Evolutionary conservation across 2,329 filamentous ascomycete species (phyloP).

Genomic region (Myriosclerotinia curreyana): DNA sequence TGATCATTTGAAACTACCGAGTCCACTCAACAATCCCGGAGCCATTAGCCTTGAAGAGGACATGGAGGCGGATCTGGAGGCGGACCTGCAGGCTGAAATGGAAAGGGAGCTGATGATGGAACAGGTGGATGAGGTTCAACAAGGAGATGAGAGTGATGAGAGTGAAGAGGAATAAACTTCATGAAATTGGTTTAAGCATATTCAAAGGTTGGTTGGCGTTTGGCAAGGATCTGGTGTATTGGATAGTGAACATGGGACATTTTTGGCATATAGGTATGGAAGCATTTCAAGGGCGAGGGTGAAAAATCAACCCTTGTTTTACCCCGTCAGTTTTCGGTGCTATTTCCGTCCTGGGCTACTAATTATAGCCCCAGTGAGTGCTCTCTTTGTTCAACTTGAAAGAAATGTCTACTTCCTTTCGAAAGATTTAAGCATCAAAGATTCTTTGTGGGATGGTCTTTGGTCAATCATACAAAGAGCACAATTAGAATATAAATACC

Average conservation of each 20-base stretch:
- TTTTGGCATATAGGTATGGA: slow-evolving; percentile 4
- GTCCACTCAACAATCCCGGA: slow-evolving; percentile 47
- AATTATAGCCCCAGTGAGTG: not conserved
- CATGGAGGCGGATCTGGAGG: slow-evolving; percentile 37
- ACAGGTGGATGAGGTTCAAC: slow-evolving; percentile 25
- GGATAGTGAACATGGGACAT: not conserved
- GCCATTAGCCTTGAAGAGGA: slow-evolving; percentile 38
- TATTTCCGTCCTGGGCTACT: no score
- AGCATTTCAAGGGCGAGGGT: not conserved
- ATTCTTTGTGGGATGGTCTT: not conserved
- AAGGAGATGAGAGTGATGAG: slow-evolving; percentile 36
- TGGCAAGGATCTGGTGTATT: not conserved
- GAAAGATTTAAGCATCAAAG: not conserved
- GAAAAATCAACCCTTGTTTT: not conserved
- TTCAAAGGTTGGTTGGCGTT: not conserved
- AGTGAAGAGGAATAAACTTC: slow-evolving; percentile 39
- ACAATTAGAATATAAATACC: not conserved
- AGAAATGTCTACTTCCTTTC: not conserved
- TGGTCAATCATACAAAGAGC: not conserved
- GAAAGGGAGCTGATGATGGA: slow-evolving; percentile 15
- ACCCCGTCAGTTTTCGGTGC: not conserved
- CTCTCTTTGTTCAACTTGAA: not conserved
- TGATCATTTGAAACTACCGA: slow-evolving; percentile 51
- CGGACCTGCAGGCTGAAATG: slow-evolving; percentile 21
- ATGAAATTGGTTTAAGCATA: not conserved